A percentile compares a stretch with the other conserved stretches of the same genome.
Conservation (phyloP, 805 yeast genomes). For the Cyberlindnera meyerae region DNA sequence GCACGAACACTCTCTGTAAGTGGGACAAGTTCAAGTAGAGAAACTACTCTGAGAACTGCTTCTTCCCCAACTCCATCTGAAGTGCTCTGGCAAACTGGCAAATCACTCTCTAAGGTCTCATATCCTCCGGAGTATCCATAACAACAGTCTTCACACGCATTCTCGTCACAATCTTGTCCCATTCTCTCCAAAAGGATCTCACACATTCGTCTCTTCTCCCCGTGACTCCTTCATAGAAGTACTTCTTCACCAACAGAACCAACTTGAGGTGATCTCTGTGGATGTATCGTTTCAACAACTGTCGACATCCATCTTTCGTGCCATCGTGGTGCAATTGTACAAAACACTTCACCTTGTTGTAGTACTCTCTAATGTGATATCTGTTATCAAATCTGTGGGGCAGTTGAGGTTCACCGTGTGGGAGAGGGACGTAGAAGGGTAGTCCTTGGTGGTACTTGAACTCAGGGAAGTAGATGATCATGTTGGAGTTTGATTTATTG, state of each 20-base stretch:
- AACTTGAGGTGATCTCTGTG: constrained; percentile 3
- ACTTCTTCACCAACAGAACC: constrained; percentile 2
- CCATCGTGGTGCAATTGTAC: constrained; percentile 8
- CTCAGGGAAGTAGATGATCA: constrained; percentile 8
- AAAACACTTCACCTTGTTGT: constrained; percentile 6
- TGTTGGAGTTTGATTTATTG: not conserved
- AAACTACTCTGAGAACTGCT: not conserved
- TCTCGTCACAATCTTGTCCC: not conserved
- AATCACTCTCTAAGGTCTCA: constrained; percentile 1
- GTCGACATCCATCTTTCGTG: constrained; percentile 6
- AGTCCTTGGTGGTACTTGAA: constrained; percentile 1
- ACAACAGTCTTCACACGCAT: not conserved
- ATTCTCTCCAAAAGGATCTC: constrained; percentile 6
- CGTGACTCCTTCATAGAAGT: constrained; percentile 7
- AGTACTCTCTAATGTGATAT: constrained; percentile 3
- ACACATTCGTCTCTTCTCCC: constrained; percentile 5
- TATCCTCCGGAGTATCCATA: constrained; percentile 3
- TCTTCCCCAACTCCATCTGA: not conserved
- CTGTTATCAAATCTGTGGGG: constrained; percentile 7
- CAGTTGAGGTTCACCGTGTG: constrained; percentile 1
- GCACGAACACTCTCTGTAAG: constrained; percentile 2
- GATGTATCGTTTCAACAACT: constrained; percentile 3
- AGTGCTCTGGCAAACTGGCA: constrained; percentile 1
- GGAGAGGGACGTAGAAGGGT: constrained; percentile 2
- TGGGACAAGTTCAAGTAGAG: not conserved